phyloP scores from a whole-genome alignment of 352 stramenopile genomes.

The Pythium insidiosum region DNA sequence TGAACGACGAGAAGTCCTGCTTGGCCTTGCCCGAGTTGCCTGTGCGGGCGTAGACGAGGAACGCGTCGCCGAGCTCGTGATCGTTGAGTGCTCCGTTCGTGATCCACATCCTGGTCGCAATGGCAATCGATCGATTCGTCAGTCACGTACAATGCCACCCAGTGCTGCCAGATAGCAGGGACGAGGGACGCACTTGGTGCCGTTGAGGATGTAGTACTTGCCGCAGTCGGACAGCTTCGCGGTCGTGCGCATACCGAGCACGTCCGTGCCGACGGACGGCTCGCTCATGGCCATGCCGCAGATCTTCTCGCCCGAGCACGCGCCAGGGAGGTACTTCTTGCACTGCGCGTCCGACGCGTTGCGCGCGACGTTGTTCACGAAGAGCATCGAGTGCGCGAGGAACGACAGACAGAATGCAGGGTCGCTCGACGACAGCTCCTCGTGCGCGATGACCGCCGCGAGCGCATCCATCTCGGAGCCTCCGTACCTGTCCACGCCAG shows the following conservation, averaged over 20 bases:
- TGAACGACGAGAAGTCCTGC: conserved; percentile 94
- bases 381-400: conserved; percentile 91
- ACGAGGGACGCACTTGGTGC: conserved; percentile 54
- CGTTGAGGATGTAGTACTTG: conserved; percentile 89
- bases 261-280: conserved; percentile 92
- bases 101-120: conserved; percentile 99
- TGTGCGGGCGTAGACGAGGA: conserved; percentile 97
- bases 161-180: no score
- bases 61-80: conserved; percentile 93
- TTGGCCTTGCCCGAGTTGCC: conserved; percentile 76
- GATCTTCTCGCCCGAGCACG: conserved; percentile 92
- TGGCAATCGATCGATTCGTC: no score
- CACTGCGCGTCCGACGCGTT: conserved; percentile 89
- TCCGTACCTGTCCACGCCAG: conserved; percentile 89
- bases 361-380: conserved; percentile 89
- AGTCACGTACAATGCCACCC: no score
- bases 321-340: conserved; percentile 82
- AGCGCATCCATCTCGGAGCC: conserved; percentile 95
- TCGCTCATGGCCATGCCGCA: conserved; percentile 99
- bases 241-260: conserved; percentile 94
- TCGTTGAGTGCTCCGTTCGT: conserved; percentile 98
- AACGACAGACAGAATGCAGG: conserved; percentile 98
- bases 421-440: conserved; percentile 96
- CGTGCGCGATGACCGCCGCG: conserved; percentile 92
- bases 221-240: conserved; percentile 81